phyloP scores from a whole-genome alignment of 2,329 filamentous ascomycete species.

The Lizonia empirigonia region DNA sequence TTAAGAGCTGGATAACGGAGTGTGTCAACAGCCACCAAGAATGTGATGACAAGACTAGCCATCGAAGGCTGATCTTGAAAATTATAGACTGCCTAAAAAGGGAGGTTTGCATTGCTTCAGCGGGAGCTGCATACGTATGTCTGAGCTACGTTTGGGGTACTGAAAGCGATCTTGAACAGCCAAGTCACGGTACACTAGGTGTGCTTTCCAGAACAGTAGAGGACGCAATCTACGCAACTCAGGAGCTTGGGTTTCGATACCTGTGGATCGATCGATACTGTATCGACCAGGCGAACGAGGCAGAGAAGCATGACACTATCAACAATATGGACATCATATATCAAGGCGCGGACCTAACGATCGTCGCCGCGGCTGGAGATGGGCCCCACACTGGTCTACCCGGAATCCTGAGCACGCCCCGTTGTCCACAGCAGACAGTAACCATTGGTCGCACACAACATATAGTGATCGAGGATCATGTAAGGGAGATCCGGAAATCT shows the following conservation, averaged over 20 bases:
- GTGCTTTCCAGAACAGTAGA: constrained; percentile 8
- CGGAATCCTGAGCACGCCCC: background rate
- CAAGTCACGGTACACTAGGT: no score
- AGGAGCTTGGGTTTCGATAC: constrained; percentile 4
- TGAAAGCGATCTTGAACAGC: no score
- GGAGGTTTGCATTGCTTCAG: no score
- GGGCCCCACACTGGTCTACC: background rate
- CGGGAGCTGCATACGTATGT: no score
- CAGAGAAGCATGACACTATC: constrained; percentile 6
- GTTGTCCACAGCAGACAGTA: background rate
- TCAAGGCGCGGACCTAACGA: constrained; percentile 1
- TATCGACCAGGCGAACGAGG: constrained; percentile 6
- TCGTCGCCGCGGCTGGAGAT: constrained; percentile 11
- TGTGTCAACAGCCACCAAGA: no score
- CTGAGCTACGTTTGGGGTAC: constrained; percentile 6
- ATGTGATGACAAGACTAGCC: no score
- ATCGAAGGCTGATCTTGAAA: no score
- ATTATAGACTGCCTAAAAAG: no score
- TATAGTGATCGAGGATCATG: background rate
- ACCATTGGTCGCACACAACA: background rate
- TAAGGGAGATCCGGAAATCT: background rate
- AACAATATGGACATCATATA: constrained; percentile 17
- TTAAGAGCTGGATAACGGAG: no score
- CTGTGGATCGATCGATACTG: constrained; percentile 25
- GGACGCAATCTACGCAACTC: constrained; percentile 18